These are phyloP conservation scores for Fusarium verticillioides DNA, from an alignment of 2,329 filamentous ascomycete species.

Conservation along the genomic window DNA sequence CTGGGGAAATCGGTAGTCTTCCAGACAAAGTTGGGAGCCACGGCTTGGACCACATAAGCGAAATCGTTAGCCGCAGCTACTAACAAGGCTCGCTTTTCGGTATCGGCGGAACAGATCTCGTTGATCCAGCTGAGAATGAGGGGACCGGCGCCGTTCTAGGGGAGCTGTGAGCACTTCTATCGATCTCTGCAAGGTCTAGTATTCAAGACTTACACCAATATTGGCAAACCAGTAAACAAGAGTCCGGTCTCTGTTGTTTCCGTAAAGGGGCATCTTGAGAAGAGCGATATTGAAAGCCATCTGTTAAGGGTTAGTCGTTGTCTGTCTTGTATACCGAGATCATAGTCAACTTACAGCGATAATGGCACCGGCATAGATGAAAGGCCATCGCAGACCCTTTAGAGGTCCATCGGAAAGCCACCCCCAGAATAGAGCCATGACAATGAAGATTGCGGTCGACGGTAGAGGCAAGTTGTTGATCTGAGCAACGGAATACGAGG, in stretches of 20 bases:
- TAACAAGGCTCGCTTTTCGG: slow-evolving; percentile 34
- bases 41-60: slow-evolving; percentile 34
- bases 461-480: slow-evolving; percentile 25
- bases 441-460: slow-evolving; percentile 30
- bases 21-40: slow-evolving; percentile 15
- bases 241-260: slow-evolving; percentile 15
- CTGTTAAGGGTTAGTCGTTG: background rate
- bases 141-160: slow-evolving; percentile 25
- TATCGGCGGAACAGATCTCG: slow-evolving; percentile 36
- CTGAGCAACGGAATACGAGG: background rate
- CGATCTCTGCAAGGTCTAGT: background rate
- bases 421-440: slow-evolving; percentile 25
- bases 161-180: background rate
- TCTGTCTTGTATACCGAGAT: accelerated
- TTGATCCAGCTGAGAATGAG: slow-evolving; percentile 41
- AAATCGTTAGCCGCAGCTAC: slow-evolving; percentile 25
- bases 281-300: slow-evolving; percentile 22
- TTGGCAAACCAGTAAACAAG: slow-evolving; percentile 37
- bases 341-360: slow-evolving; percentile 4
- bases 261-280: slow-evolving; percentile 32
- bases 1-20: background rate
- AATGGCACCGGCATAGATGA: slow-evolving; percentile 31
- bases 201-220: slow-evolving; percentile 30
- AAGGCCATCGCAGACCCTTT: slow-evolving; percentile 23
- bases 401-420: slow-evolving; percentile 36